Percentiles rank a stretch among this genome's conserved stretches.
phyloP scores from a whole-genome alignment of 2,329 filamentous ascomycete species.

The Didymella segeticola region DNA sequence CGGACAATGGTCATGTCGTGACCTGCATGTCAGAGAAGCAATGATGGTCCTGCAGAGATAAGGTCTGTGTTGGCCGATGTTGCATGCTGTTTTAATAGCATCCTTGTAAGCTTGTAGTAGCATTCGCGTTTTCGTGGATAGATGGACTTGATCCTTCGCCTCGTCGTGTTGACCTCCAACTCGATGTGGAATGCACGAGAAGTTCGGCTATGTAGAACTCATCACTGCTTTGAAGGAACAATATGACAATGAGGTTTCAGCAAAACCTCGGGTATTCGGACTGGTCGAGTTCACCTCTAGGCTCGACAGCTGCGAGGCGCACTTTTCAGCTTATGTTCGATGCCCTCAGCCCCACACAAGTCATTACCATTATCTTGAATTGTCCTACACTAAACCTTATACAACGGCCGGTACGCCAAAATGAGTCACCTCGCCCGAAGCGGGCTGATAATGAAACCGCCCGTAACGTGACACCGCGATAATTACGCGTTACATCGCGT shows the following conservation, averaged over 20 bases:
- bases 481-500: conserved; percentile 19
- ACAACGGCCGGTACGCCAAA: conserved; percentile 4
- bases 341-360: conserved; percentile 10
- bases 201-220: no score
- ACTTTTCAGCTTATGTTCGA: conserved; percentile 3
- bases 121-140: background rate
- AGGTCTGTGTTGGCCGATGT: background rate
- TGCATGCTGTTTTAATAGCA: background rate
- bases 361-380: background rate
- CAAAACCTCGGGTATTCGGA: background rate
- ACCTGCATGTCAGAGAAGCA: background rate
- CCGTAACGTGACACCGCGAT: conserved; percentile 19
- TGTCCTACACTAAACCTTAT: conserved; percentile 10
- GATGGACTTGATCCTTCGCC: background rate
- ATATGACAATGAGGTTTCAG: background rate
- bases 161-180: no score
- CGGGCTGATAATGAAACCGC: background rate
- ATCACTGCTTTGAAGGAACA: background rate
- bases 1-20: no score
- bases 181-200: no score
- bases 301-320: conserved; percentile 3
- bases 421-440: conserved; percentile 14
- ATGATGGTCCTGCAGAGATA: background rate
- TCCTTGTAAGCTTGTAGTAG: background rate
- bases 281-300: background rate